These are phyloP conservation scores for Aspergillus homomorphus DNA, from an alignment of 495 filamentous ascomycete genomes.

Conservation along the genomic window DNA sequence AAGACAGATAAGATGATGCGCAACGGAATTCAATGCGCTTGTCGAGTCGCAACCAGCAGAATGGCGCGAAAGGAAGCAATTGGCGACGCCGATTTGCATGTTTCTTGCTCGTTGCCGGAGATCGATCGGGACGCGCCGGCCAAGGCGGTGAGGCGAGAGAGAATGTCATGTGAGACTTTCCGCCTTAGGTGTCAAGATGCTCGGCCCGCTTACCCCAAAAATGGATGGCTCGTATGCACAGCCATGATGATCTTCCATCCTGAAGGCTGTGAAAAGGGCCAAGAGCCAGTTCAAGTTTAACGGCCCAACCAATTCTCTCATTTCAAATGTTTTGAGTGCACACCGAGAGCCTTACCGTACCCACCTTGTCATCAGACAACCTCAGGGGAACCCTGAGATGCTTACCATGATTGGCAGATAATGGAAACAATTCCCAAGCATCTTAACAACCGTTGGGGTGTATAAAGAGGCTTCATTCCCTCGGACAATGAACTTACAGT, in stretches of 20 bases:
- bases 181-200: not conserved
- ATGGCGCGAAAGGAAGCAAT: not conserved
- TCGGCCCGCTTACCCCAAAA: not conserved
- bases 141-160: not conserved
- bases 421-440: not conserved
- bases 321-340: not conserved
- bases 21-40: not conserved
- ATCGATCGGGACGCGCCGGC: not conserved
- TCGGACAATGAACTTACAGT: not conserved
- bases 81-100: not conserved
- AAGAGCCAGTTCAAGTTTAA: too few relatives aligned
- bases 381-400: not conserved
- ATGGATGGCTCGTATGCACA: not conserved
- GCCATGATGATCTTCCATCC: not conserved
- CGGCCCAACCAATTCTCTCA: not conserved
- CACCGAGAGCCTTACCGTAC: not conserved
- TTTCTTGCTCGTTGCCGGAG: not conserved
- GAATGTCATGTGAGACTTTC: not conserved
- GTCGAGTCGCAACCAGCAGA: not conserved
- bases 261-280: not conserved
- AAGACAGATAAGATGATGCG: too few relatives aligned
- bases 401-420: not conserved
- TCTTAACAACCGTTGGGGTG: not conserved
- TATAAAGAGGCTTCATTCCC: not conserved
- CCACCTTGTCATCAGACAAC: too few relatives aligned